These are phyloP conservation scores for Didymella arachidicola DNA, from an alignment of 2,329 filamentous ascomycete species.

Conservation along the genomic window DNA sequence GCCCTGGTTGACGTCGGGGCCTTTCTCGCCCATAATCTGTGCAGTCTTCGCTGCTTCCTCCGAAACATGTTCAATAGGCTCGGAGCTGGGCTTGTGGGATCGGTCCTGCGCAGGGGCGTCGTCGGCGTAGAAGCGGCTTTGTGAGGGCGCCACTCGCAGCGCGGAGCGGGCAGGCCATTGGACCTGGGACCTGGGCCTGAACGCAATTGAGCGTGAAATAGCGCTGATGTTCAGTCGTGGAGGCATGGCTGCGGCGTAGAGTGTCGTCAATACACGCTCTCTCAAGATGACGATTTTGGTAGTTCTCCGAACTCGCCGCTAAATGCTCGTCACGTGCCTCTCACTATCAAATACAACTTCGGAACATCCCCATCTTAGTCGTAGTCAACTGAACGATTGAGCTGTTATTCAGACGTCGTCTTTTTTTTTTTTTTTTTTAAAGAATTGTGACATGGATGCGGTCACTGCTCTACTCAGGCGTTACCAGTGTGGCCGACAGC, in stretches of 20 bases:
- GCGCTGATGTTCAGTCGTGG: slow-evolving; percentile 48
- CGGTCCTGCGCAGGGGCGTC: slow-evolving; percentile 42
- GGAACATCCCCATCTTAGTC: not conserved
- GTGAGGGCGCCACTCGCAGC: slow-evolving; percentile 32
- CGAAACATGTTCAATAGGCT: slow-evolving; percentile 65
- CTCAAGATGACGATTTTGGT: slow-evolving; percentile 31
- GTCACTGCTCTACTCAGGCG: not conserved
- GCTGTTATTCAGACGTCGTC: not conserved
- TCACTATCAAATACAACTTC: not conserved
- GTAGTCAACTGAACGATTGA: not conserved
- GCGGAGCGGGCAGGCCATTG: slow-evolving; percentile 42
- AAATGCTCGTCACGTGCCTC: slow-evolving; percentile 28
- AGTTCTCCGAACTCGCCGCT: slow-evolving; percentile 11
- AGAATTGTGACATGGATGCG: not conserved
- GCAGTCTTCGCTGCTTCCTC: slow-evolving; percentile 70
- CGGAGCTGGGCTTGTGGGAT: slow-evolving; percentile 41
- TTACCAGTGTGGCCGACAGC: not conserved
- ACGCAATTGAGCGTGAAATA: slow-evolving; percentile 44
- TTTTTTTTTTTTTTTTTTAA: too few species aligned
- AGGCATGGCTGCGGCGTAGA: slow-evolving; percentile 44
- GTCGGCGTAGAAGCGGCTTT: slow-evolving; percentile 44
- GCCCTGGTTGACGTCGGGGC: slow-evolving; percentile 70
- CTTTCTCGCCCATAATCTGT: slow-evolving; percentile 63
- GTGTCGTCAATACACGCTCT: slow-evolving; percentile 21
- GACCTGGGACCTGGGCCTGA: slow-evolving; percentile 37